Evolutionary conservation across 805 yeast species (phyloP), one percentile per base, ranked within the genome.

Genomic region (Alloascoidea africana): DNA sequence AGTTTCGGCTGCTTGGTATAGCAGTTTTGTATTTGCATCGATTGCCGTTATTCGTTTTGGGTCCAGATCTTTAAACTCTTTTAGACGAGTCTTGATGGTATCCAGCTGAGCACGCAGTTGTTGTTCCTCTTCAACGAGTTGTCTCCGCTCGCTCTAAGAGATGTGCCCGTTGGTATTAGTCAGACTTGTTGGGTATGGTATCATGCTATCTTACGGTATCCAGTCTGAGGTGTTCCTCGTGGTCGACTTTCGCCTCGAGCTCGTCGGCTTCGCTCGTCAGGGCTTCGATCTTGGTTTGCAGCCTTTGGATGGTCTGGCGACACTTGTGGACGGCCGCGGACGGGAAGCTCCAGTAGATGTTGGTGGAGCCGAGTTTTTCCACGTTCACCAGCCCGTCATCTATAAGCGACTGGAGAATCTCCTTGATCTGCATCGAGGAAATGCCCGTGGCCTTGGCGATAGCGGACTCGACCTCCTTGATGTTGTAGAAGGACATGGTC

Each of bases 361-460:
- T 67, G 11, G 66, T 58, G 11, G 58, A 55, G 0, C 80, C 81
- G 48, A 79, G 71, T 49, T 73, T 73, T 42, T 68, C 74, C 32
- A 62, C 59, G 34, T 60, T 62, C 4, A 71, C 59, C 18, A 68
- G 44, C 16, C 59, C 65, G 38, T 72, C 79, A 43, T 70, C 75
- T 5, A 68, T 46, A 40, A 72, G 56, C 3, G 49, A 44, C 33
- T 65, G 66, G 5, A 72, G 44, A 1, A 71, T 43, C 5, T 67
- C 74, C 45, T 73, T 72, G 32, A 72, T 68, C 37, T 68, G 65
- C 70, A 70, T 70, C 0, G 71, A 48, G n/a, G 68, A 61, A 4
- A 72, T 61, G 0, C 73, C 73, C 0, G 63, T 59, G 35, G 54
- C 54, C 37, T 66, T 68, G 2, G 70, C 58, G 1, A 62, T 73